phyloP scores from a whole-genome alignment of 139 green algal genomes.

The Monoraphidium neglectum region DNA sequence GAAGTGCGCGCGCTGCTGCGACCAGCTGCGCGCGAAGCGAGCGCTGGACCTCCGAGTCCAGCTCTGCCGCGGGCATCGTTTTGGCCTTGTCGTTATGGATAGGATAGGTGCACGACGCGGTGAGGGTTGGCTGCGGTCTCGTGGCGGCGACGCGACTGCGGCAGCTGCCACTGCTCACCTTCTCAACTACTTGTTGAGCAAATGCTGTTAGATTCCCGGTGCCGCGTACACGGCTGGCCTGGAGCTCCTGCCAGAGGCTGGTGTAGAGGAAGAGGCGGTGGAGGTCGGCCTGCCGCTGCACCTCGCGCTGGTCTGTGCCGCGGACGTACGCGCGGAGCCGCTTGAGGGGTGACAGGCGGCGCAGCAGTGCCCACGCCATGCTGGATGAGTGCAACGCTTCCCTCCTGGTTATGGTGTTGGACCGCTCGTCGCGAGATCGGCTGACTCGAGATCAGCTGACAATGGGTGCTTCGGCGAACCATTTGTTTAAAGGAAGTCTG shows the following conservation, averaged over 20 bases:
- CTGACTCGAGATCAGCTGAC: no score
- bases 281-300: slow-evolving; percentile 53
- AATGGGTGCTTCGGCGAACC: no score
- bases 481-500: no score
- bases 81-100: neutral
- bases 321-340: slow-evolving; percentile 22
- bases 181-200: neutral
- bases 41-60: neutral
- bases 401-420: no score
- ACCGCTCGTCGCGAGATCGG: no score
- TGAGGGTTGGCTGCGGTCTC: neutral
- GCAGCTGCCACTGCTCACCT: neutral
- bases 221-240: neutral
- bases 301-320: slow-evolving; percentile 45
- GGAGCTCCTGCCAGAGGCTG: slow-evolving; percentile 9
- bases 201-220: neutral
- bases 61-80: neutral
- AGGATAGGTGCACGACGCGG: neutral
- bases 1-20: no score
- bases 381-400: no score
- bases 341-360: slow-evolving; percentile 9
- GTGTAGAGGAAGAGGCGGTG: slow-evolving; percentile 60
- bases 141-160: neutral
- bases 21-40: no score
- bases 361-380: neutral